Percentiles rank a stretch among this genome's conserved stretches.
These are phyloP conservation scores for Cucumis cinereus DNA, from an alignment of 306 rosid species.

Conservation along the genomic window DNA sequence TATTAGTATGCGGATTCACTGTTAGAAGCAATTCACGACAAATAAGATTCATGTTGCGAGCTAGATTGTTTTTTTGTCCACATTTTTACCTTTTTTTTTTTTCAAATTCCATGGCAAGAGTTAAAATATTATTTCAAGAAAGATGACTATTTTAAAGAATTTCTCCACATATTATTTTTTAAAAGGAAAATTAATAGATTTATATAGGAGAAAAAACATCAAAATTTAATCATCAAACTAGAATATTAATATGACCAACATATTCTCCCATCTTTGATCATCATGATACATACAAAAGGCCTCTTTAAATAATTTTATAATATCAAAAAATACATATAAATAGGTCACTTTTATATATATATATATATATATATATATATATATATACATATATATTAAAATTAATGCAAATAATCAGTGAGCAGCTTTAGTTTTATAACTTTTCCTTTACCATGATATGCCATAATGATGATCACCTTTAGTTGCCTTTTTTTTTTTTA, in stretches of 20 bases:
- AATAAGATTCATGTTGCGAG: no score
- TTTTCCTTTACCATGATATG: slow-evolving; percentile 10
- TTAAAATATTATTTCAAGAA: no score
- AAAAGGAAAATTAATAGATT: no score
- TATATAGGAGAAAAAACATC: not conserved
- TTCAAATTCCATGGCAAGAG: no score
- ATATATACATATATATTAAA: not conserved
- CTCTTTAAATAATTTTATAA: not conserved
- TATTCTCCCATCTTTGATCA: not conserved
- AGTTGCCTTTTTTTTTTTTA: not conserved
- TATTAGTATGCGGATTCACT: no score
- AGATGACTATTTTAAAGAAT: no score
- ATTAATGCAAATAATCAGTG: not conserved
- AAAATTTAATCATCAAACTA: not conserved
- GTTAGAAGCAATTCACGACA: no score
- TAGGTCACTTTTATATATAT: no score
- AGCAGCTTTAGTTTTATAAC: slow-evolving; percentile 11
- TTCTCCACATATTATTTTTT: no score
- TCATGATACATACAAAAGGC: not conserved
- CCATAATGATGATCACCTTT: slow-evolving; percentile 9
- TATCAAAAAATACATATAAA: not conserved
- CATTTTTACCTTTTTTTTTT: no score
- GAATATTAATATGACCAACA: not conserved
- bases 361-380: no score
- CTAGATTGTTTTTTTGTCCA: no score